Percentiles rank a stretch among this genome's conserved stretches.
These are phyloP conservation scores for Chrysoporthe cubensis DNA, from an alignment of 2,329 filamentous ascomycete genomes.

Conservation along the genomic window DNA sequence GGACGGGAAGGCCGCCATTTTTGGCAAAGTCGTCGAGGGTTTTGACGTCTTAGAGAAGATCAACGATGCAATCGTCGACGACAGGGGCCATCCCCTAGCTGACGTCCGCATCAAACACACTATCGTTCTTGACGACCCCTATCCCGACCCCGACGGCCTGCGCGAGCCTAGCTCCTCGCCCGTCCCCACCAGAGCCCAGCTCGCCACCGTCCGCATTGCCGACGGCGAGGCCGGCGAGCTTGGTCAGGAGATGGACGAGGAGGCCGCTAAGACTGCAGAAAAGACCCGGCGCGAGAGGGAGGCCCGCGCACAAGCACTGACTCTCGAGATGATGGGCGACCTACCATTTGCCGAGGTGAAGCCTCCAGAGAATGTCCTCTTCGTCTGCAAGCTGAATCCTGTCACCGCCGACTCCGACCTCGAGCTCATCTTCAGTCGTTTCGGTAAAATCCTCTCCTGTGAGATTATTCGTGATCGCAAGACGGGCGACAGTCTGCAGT, in stretches of 20 bases:
- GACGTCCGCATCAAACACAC: constrained; percentile 96
- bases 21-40: constrained; percentile 93
- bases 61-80: constrained; percentile 86
- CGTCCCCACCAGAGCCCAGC: constrained; percentile 78
- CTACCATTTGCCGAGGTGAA: constrained; percentile 97
- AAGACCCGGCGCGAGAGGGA: constrained; percentile 83
- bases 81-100: constrained; percentile 83
- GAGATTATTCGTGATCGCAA: constrained; percentile 94
- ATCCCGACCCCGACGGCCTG: constrained; percentile 77
- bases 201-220: constrained; percentile 88
- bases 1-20: constrained; percentile 92
- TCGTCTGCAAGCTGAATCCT: constrained; percentile 97
- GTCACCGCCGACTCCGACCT: constrained; percentile 94
- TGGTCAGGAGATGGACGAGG: constrained; percentile 71
- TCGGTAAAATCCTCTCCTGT: constrained; percentile 92
- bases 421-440: constrained; percentile 94
- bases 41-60: constrained; percentile 94
- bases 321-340: constrained; percentile 96
- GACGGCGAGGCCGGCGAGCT: constrained; percentile 80
- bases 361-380: constrained; percentile 94
- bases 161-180: constrained; percentile 80
- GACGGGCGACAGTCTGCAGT: constrained; percentile 93
- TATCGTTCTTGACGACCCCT: constrained; percentile 89
- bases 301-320: constrained; percentile 90
- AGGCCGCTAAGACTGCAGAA: constrained; percentile 72